Percentiles rank a stretch among this genome's conserved stretches.
These are phyloP conservation scores for Phaffomyces antillensis DNA, from an alignment of 805 yeast genomes.

Conservation along the genomic window DNA sequence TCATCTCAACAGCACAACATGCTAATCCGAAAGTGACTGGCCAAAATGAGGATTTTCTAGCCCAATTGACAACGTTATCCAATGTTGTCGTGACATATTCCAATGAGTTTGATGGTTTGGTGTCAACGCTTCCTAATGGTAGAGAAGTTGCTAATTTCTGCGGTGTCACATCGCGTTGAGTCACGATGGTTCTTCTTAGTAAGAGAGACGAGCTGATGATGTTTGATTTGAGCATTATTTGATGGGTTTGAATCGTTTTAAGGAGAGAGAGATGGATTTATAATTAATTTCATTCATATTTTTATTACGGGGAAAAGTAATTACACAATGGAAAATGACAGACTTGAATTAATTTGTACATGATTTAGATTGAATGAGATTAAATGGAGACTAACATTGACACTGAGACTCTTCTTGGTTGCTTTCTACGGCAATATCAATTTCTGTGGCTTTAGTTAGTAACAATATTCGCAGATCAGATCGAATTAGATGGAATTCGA, in stretches of 20 bases:
- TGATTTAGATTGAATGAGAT: background rate
- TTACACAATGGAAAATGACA: background rate
- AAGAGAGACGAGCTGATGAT: background rate
- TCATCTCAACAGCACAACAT: constrained; percentile 93
- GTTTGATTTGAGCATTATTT: too few species aligned
- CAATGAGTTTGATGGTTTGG: constrained; percentile 47
- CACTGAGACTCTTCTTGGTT: constrained; percentile 18
- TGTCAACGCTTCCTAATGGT: constrained; percentile 16
- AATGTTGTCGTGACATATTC: constrained; percentile 79
- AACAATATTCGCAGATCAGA: constrained; percentile 5
- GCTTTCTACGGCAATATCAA: constrained; percentile 20
- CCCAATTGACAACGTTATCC: constrained; percentile 85
- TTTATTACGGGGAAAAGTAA: background rate
- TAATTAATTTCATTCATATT: too few species aligned
- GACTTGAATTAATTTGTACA: background rate
- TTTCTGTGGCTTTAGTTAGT: constrained; percentile 12
- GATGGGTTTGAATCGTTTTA: too few species aligned
- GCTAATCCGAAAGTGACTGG: constrained; percentile 90
- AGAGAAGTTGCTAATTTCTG: constrained; percentile 15
- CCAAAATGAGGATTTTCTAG: constrained; percentile 88
- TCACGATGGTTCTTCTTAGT: constrained; percentile 12
- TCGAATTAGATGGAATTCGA: background rate
- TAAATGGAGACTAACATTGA: constrained; percentile 14
- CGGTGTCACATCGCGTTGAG: constrained; percentile 14
- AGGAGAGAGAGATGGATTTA: too few species aligned